A percentile compares a stretch with the other conserved stretches of the same genome.
These are phyloP conservation scores for Prunus yedoensis DNA, from an alignment of 331 rosid species.

Conservation along the genomic window DNA sequence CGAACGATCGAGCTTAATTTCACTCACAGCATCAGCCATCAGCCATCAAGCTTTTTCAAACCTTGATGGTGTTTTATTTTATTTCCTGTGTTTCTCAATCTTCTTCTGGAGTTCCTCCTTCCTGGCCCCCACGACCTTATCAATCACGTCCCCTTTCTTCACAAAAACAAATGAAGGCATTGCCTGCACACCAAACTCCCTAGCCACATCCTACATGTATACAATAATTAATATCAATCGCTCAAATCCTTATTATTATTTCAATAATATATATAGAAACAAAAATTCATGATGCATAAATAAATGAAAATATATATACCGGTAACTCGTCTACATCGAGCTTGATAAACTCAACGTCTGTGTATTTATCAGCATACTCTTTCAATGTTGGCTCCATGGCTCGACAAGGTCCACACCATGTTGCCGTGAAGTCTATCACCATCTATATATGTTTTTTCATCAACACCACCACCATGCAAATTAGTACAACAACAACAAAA, in stretches of 20 bases:
- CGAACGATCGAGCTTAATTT: too few relatives aligned
- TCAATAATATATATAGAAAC: too few relatives aligned
- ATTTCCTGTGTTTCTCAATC: slow-evolving; percentile 48
- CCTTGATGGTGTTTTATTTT: not conserved
- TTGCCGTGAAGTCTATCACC: slow-evolving; percentile 79
- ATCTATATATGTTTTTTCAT: slow-evolving; percentile 29
- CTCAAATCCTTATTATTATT: too few relatives aligned
- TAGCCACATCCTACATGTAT: slow-evolving; percentile 55
- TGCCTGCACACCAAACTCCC: slow-evolving; percentile 49
- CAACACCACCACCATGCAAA: not conserved
- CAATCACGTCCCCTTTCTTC: slow-evolving; percentile 59
- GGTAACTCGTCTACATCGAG: slow-evolving; percentile 59
- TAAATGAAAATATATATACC: slow-evolving; percentile 31
- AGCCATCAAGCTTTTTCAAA: too few relatives aligned
- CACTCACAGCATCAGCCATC: too few relatives aligned
- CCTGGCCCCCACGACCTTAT: slow-evolving; percentile 59
- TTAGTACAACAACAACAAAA: too few relatives aligned
- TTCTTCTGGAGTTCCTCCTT: slow-evolving; percentile 56
- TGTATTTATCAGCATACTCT: slow-evolving; percentile 50
- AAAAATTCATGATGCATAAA: slow-evolving; percentile 35
- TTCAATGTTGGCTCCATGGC: slow-evolving; percentile 56
- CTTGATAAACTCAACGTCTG: slow-evolving; percentile 55
- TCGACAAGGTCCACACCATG: slow-evolving; percentile 86
- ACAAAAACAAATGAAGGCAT: slow-evolving; percentile 70
- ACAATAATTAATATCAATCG: too few relatives aligned